A percentile compares a stretch with the other conserved stretches of the same genome.
phyloP scores from a whole-genome alignment of 2,329 filamentous ascomycete species.

The Hypoxylon sp. region DNA sequence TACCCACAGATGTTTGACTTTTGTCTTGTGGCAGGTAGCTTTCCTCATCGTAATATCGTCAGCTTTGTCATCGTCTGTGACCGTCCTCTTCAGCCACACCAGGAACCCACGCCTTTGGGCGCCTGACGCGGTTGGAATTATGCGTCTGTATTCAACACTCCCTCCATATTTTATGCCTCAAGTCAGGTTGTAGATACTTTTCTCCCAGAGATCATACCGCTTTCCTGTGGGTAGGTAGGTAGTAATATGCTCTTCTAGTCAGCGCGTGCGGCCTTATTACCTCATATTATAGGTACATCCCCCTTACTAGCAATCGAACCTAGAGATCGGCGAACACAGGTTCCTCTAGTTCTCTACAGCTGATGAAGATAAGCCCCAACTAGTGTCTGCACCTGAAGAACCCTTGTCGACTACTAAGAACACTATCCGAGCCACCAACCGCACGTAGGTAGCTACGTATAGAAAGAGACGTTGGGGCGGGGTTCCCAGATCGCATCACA shows the following conservation, averaged over 20 bases:
- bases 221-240: constrained; percentile 4
- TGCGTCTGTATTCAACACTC: background rate
- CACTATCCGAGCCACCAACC: constrained; percentile 24
- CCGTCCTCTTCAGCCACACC: background rate
- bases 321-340: constrained; percentile 12
- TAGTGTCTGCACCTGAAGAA: constrained; percentile 4
- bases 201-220: constrained; percentile 5
- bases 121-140: background rate
- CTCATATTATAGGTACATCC: constrained; percentile 9
- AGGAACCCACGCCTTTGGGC: background rate
- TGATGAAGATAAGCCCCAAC: background rate
- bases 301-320: background rate
- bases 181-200: background rate
- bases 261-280: constrained; percentile 3
- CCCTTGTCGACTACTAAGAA: constrained; percentile 6
- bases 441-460: constrained; percentile 13
- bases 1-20: background rate
- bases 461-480: constrained; percentile 16
- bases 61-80: constrained; percentile 13
- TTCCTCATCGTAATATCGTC: background rate
- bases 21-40: background rate
- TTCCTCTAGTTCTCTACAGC: background rate
- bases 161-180: background rate
- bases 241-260: background rate
- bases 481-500: constrained; percentile 25